These are phyloP conservation scores for Globisporangium alternatum DNA, from an alignment of 352 stramenopile genomes.

Conservation along the genomic window DNA sequence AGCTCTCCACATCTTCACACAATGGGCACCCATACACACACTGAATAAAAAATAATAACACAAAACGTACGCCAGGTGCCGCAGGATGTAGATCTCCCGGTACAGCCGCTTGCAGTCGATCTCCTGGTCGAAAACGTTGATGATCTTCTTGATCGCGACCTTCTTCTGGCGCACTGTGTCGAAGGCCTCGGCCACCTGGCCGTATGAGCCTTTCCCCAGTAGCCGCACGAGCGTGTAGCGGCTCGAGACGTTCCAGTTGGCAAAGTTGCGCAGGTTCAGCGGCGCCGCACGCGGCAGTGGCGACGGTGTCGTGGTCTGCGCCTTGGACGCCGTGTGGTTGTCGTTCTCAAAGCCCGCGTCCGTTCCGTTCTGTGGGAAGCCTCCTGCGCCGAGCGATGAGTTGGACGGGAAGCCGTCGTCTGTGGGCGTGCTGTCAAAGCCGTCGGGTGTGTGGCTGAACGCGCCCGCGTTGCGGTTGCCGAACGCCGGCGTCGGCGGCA, in stretches of 20 bases:
- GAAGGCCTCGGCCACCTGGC: conserved; percentile 81
- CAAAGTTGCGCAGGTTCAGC: conserved; percentile 80
- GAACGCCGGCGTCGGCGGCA: conserved; percentile 83
- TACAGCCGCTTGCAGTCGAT: conserved; percentile 88
- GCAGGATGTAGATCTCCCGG: conserved; percentile 87
- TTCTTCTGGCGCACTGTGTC: conserved; percentile 78
- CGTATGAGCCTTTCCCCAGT: conserved; percentile 83
- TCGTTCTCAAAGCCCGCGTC: conserved; percentile 22
- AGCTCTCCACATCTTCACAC: not conserved
- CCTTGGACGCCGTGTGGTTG: conserved; percentile 17
- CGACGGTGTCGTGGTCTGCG: conserved; percentile 55
- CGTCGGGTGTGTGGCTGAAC: conserved; percentile 60
- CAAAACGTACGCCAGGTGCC: conserved; percentile 60
- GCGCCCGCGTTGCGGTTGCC: conserved; percentile 46
- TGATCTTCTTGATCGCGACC: conserved; percentile 89
- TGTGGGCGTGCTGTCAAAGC: conserved; percentile 61
- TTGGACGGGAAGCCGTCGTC: conserved; percentile 40
- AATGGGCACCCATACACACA: not conserved
- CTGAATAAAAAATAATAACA: not conserved
- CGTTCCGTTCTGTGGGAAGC: conserved; percentile 21
- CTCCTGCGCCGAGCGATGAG: conserved; percentile 30
- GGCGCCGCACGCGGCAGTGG: conserved; percentile 58
- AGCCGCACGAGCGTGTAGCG: conserved; percentile 80
- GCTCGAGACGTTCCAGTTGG: conserved; percentile 78
- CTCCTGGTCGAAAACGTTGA: conserved; percentile 86